Percentiles rank a stretch among this genome's conserved stretches.
These are phyloP conservation scores for Termitomyces sp. DNA, from an alignment of 768 basidiomycete genomes.

Conservation along the genomic window DNA sequence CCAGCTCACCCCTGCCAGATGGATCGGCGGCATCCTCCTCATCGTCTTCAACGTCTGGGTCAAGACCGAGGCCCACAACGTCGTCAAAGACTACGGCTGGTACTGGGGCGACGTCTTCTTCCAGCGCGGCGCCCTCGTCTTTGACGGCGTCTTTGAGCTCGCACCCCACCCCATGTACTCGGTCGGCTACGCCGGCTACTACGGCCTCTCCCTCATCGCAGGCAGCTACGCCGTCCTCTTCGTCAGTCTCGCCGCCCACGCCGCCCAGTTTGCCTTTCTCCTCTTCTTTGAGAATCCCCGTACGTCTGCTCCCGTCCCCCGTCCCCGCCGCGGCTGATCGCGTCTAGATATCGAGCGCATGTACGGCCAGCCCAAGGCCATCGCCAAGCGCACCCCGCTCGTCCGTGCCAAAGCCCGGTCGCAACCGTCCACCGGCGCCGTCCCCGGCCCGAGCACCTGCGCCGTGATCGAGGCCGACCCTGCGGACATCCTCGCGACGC, in stretches of 20 bases:
- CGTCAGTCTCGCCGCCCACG: conserved; percentile 89
- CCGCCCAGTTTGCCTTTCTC: conserved; percentile 94
- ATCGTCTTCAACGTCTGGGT: conserved; percentile 98
- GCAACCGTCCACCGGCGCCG: conserved; percentile 6
- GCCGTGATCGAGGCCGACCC: conserved; percentile 19
- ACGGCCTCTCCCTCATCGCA: conserved; percentile 87
- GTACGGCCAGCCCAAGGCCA: conserved; percentile 88
- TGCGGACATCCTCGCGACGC: conserved; percentile 40
- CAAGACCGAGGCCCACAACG: conserved; percentile 94
- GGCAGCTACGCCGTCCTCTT: conserved; percentile 91
- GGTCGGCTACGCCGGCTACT: conserved; percentile 91
- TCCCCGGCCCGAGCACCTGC: conserved; percentile 7
- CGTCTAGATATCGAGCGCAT: conserved; percentile 82
- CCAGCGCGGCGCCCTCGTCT: conserved; percentile 88
- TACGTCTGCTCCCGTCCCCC: conserved; percentile 34
- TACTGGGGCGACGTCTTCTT: conserved; percentile 95
- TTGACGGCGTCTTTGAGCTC: conserved; percentile 96
- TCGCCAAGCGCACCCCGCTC: conserved; percentile 78
- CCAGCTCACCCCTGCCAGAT: conserved; percentile 54
- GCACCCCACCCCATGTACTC: conserved; percentile 97
- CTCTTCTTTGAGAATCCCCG: conserved; percentile 97
- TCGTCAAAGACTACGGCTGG: conserved; percentile 98
- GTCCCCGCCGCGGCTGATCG: background rate
- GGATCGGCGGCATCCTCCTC: conserved; percentile 80
- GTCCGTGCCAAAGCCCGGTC: conserved; percentile 11